Percentiles rank a stretch among this genome's conserved stretches.
Evolutionary conservation across 1,139 yeast species (phyloP).

Genomic region (Kodamaea sp.): DNA sequence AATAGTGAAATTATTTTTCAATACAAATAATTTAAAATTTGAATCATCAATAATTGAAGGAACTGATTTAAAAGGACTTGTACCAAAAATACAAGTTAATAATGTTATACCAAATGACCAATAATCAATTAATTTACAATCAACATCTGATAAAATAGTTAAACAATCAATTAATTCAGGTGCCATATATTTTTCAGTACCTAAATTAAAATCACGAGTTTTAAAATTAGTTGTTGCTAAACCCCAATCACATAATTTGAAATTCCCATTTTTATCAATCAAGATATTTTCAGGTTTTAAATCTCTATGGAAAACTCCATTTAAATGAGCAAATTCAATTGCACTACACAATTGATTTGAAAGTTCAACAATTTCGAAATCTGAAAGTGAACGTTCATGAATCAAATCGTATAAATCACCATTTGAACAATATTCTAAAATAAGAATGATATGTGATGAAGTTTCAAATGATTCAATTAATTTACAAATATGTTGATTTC

Average conservation of each 20-base stretch:
- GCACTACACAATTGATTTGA: constrained; percentile 40
- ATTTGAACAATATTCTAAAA: constrained; percentile 47
- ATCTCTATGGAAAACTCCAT: constrained; percentile 50
- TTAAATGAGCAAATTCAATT: constrained; percentile 38
- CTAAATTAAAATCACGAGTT: constrained; percentile 47
- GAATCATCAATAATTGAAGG: constrained; percentile 26
- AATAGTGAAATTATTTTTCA: constrained; percentile 30
- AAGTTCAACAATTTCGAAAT: constrained; percentile 13
- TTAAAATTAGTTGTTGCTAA: constrained; percentile 38
- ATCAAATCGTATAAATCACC: constrained; percentile 52
- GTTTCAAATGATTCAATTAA: constrained; percentile 43
- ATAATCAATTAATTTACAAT: constrained; percentile 26
- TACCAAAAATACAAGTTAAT: constrained; percentile 48
- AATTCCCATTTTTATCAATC: constrained; percentile 34
- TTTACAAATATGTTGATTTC: constrained; percentile 42
- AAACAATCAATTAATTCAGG: constrained; percentile 36
- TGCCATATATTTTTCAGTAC: constrained; percentile 58
- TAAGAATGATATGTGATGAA: constrained; percentile 37
- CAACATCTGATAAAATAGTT: constrained; percentile 31
- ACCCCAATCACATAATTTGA: constrained; percentile 58
- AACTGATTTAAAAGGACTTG: constrained; percentile 38
- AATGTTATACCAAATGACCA: constrained; percentile 45
- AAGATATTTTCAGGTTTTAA: constrained; percentile 54
- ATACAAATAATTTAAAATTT: constrained; percentile 38
- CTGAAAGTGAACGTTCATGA: constrained; percentile 16